A percentile compares a stretch with the other conserved stretches of the same genome.
These are phyloP conservation scores for Penicillium pulvis DNA, from an alignment of 495 filamentous ascomycete species.

Conservation along the genomic window DNA sequence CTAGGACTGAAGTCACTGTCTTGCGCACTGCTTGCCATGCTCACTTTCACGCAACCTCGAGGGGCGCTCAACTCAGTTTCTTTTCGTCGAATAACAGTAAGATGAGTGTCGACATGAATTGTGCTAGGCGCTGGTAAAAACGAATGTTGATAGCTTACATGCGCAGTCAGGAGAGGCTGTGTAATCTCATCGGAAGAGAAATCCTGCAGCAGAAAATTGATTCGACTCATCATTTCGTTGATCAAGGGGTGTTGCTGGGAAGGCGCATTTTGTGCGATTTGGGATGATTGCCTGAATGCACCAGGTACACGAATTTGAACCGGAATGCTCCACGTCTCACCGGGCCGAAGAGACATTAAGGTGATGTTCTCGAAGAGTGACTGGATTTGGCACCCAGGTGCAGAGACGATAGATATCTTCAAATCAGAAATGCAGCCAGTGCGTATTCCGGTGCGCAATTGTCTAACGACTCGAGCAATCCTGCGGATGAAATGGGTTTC, in stretches of 20 bases:
- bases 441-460: slow-evolving; percentile 29
- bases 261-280: not conserved
- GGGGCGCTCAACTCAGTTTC: not conserved
- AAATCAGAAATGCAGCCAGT: slow-evolving; percentile 22
- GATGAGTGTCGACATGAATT: slow-evolving; percentile 19
- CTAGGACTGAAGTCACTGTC: not conserved
- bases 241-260: slow-evolving; percentile 12
- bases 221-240: slow-evolving; percentile 19
- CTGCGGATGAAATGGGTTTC: slow-evolving; percentile 22
- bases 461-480: slow-evolving; percentile 22
- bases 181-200: slow-evolving; percentile 14
- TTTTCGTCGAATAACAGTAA: slow-evolving; percentile 18
- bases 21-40: not conserved
- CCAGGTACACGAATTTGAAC: slow-evolving; percentile 18
- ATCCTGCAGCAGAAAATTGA: slow-evolving; percentile 21
- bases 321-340: slow-evolving; percentile 28
- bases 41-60: not conserved
- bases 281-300: slow-evolving; percentile 3
- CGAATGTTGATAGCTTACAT: slow-evolving; percentile 26
- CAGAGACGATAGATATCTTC: slow-evolving; percentile 15
- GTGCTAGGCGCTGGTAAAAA: slow-evolving; percentile 17
- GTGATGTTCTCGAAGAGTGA: slow-evolving; percentile 11
- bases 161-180: slow-evolving; percentile 23
- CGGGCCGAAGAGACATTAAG: slow-evolving; percentile 22
- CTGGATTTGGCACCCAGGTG: slow-evolving; percentile 17